Conservation (phyloP, 805 yeast genomes). For the Nakazawaea ernobii region DNA sequence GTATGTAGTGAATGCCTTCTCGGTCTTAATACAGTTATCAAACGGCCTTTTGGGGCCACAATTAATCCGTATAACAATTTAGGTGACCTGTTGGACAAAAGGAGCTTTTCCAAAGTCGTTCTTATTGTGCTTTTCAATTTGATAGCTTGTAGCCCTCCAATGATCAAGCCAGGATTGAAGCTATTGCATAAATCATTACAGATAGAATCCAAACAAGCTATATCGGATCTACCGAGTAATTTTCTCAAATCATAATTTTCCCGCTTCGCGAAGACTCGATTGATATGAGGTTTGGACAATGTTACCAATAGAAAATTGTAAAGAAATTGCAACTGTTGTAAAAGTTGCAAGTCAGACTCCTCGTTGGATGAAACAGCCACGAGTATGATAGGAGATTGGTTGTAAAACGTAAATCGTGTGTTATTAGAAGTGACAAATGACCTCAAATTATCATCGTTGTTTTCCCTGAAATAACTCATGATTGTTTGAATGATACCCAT, state of each 20-base stretch:
- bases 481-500: slow-evolving; percentile 81
- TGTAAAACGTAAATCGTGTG: slow-evolving; percentile 51
- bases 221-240: slow-evolving; percentile 69
- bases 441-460: slow-evolving; percentile 32
- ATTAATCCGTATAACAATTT: slow-evolving; percentile 73
- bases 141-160: slow-evolving; percentile 63
- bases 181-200: slow-evolving; percentile 43
- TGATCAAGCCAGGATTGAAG: slow-evolving; percentile 52
- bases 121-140: slow-evolving; percentile 55
- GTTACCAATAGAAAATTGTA: slow-evolving; percentile 79
- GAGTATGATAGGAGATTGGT: slow-evolving; percentile 64
- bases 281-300: slow-evolving; percentile 72
- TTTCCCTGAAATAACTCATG: slow-evolving; percentile 58
- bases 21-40: slow-evolving; percentile 72
- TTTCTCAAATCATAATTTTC: slow-evolving; percentile 80
- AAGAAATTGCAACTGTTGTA: slow-evolving; percentile 63
- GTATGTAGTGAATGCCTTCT: slow-evolving; percentile 73
- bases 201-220: slow-evolving; percentile 61
- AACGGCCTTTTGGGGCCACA: slow-evolving; percentile 54
- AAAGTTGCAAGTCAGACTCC: slow-evolving; percentile 46
- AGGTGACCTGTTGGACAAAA: slow-evolving; percentile 41
- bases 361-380: slow-evolving; percentile 60
- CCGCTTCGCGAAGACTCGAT: slow-evolving; percentile 59
- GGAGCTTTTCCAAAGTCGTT: slow-evolving; percentile 46
- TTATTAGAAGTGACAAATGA: slow-evolving; percentile 44